Percentiles rank a stretch among this genome's conserved stretches.
Evolutionary conservation across 2,329 filamentous ascomycete species (phyloP).

Genomic region (Corynespora cassiicola): DNA sequence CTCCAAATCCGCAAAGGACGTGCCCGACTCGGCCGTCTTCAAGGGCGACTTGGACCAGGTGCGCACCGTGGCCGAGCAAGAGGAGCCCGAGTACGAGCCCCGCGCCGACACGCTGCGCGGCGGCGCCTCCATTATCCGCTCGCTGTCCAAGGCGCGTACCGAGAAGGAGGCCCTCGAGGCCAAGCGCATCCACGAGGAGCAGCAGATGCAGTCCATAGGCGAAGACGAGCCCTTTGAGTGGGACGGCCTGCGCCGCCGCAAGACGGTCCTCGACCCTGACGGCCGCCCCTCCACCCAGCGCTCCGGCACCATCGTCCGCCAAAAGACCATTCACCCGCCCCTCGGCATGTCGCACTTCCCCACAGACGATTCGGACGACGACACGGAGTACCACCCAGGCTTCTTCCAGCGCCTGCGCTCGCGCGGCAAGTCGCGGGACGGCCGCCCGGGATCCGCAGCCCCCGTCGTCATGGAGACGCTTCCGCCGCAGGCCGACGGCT

Average conservation of each 20-base stretch:
- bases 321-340: constrained; percentile 71
- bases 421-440: constrained; percentile 41
- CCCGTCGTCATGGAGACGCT: constrained; percentile 31
- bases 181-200: constrained; percentile 80
- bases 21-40: constrained; percentile 92
- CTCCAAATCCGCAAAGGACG: constrained; percentile 98
- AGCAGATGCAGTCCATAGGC: constrained; percentile 75
- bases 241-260: constrained; percentile 84
- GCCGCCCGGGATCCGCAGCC: constrained; percentile 23
- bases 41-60: constrained; percentile 93
- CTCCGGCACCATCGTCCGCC: constrained; percentile 47
- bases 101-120: constrained; percentile 96
- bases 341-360: constrained; percentile 89
- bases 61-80: constrained; percentile 91
- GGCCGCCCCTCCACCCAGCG: constrained; percentile 38
- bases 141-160: constrained; percentile 76
- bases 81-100: constrained; percentile 94
- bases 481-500: constrained; percentile 22
- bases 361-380: constrained; percentile 59
- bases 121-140: constrained; percentile 83
- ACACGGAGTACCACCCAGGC: constrained; percentile 52
- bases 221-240: constrained; percentile 87
- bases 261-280: constrained; percentile 60
- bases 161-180: constrained; percentile 83
- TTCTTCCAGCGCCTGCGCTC: constrained; percentile 50